Conservation (phyloP, 768 basidiomycete genomes). For the Pulveroboletus frians region DNA sequence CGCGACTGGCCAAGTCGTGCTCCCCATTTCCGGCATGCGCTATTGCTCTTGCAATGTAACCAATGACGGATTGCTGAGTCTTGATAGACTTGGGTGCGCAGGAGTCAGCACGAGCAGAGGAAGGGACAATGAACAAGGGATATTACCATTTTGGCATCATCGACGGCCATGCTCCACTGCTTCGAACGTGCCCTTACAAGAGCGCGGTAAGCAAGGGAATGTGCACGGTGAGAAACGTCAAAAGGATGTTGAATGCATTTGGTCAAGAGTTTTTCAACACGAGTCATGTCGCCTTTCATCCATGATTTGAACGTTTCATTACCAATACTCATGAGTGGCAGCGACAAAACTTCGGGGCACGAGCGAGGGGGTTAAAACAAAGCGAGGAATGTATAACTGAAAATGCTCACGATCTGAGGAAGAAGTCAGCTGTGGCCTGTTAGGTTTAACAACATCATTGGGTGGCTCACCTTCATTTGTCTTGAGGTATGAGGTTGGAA, state of each 20-base stretch:
- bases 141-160: constrained; percentile 5
- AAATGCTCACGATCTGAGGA: neutral
- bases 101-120: neutral
- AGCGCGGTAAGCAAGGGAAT: too few relatives aligned
- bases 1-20: neutral
- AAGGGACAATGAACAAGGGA: fast-evolving
- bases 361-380: neutral
- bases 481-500: neutral
- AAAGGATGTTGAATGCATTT: neutral
- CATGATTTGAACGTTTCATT: neutral
- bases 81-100: neutral
- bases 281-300: neutral
- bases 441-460: too few relatives aligned
- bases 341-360: neutral
- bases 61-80: constrained; percentile 3
- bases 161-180: neutral
- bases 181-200: too few relatives aligned
- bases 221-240: neutral
- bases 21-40: neutral
- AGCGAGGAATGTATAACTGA: fast-evolving
- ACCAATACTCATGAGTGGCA: constrained; percentile 1
- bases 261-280: neutral
- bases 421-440: neutral
- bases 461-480: too few relatives aligned
- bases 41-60: constrained; percentile 8